These are phyloP conservation scores for Aquilaria malaccensis DNA, from an alignment of 345 rosid species.

Conservation along the genomic window DNA sequence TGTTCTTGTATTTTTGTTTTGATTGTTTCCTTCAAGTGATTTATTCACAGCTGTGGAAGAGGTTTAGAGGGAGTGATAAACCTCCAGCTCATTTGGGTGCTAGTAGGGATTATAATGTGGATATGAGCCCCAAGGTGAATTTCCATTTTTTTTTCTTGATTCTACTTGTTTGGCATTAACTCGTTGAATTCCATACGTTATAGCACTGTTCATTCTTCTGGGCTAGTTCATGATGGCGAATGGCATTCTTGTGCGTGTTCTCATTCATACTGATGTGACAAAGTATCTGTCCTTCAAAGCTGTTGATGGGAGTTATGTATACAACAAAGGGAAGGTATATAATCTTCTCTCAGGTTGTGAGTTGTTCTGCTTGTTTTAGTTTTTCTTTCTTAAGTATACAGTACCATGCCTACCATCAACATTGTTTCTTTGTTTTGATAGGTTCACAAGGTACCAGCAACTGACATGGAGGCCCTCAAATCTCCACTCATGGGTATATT, in stretches of 20 bases:
- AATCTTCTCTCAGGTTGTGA: not conserved
- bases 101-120: constrained; percentile 95
- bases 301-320: constrained; percentile 95
- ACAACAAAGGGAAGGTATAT: constrained; percentile 82
- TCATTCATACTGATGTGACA: constrained; percentile 91
- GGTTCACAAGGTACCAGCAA: constrained; percentile 98
- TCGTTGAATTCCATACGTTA: not conserved
- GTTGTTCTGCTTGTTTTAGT: not conserved
- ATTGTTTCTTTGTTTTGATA: constrained; percentile 13
- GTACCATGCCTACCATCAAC: not conserved
- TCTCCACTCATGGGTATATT: constrained; percentile 98
- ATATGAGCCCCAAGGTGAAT: constrained; percentile 96
- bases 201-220: constrained; percentile 8
- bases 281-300: constrained; percentile 93
- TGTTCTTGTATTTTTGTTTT: not conserved
- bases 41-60: constrained; percentile 80
- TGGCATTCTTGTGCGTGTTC: constrained; percentile 96
- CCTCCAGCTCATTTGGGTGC: constrained; percentile 93
- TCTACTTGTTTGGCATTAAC: not conserved
- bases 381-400: not conserved
- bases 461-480: constrained; percentile 89
- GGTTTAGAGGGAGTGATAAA: constrained; percentile 78
- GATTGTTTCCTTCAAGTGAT: constrained; percentile 5
- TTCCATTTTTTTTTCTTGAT: not conserved
- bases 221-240: constrained; percentile 96